Percentiles rank a stretch among this genome's conserved stretches.
Evolutionary conservation across 139 green algal genomes (phyloP).

Genomic region (Coelastrella sp.): DNA sequence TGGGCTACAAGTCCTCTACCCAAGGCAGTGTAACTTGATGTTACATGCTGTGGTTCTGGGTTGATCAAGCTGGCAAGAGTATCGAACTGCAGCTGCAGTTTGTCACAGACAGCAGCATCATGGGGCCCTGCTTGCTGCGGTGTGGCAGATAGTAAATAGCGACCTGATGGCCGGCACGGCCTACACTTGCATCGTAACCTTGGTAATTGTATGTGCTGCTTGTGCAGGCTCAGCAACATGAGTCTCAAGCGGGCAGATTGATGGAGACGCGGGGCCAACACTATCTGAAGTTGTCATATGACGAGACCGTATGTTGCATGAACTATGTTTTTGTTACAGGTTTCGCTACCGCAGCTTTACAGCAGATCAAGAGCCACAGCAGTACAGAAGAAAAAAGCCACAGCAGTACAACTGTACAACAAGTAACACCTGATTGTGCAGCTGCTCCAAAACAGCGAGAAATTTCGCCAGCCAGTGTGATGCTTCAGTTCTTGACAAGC

Average conservation of each 20-base stretch:
- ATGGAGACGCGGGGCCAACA: too few relatives aligned
- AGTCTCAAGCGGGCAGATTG: not conserved
- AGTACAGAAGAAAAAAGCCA: not conserved
- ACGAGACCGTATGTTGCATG: too few relatives aligned
- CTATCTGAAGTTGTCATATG: too few relatives aligned
- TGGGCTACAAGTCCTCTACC: conserved; percentile 50
- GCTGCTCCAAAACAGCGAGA: not conserved
- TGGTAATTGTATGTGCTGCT: not conserved
- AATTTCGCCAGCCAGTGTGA: too few relatives aligned
- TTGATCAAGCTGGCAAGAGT: not conserved
- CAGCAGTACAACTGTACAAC: not conserved
- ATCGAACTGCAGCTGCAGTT: conserved; percentile 8
- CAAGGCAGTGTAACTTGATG: not conserved
- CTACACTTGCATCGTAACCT: too few relatives aligned
- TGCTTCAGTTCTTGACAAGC: too few relatives aligned
- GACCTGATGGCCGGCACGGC: too few relatives aligned
- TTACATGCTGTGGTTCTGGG: not conserved
- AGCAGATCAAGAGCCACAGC: too few relatives aligned
- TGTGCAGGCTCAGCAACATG: not conserved
- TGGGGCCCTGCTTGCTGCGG: not conserved
- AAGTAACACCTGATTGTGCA: not conserved
- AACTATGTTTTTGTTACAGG: too few relatives aligned
- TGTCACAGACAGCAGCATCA: not conserved
- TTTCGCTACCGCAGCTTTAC: too few relatives aligned
- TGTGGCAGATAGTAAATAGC: not conserved